phyloP scores from a whole-genome alignment of 208 protist genomes.

The Crithidia sp. region DNA sequence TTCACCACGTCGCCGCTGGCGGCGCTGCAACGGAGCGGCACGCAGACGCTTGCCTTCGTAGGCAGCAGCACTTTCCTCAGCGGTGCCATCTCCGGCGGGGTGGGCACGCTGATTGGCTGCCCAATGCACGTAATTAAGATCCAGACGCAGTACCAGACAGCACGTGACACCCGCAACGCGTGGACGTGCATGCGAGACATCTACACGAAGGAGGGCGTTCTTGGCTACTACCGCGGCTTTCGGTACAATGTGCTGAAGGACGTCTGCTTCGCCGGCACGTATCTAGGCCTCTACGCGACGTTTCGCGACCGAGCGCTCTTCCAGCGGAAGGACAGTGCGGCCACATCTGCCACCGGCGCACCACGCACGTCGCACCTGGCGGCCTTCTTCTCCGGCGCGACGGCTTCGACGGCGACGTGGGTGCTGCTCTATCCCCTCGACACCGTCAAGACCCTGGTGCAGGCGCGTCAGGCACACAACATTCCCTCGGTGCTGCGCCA shows the following conservation, averaged over 20 bases:
- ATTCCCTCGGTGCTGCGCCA: conserved; percentile 29
- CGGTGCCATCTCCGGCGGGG: conserved; percentile 78
- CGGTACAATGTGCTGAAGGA: conserved; percentile 78
- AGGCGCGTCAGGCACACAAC: conserved; percentile 55
- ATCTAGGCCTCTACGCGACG: conserved; percentile 79
- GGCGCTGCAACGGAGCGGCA: conserved; percentile 2
- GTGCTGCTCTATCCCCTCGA: conserved; percentile 80
- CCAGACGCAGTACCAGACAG: conserved; percentile 78
- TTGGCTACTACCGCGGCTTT: conserved; percentile 84
- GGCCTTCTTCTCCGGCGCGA: conserved; percentile 64
- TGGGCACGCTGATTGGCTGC: conserved; percentile 87
- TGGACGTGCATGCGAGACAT: conserved; percentile 79
- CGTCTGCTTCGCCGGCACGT: conserved; percentile 72
- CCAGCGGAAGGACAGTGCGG: neutral
- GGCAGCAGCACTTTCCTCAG: conserved; percentile 60
- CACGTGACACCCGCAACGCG: conserved; percentile 57
- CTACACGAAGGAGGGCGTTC: conserved; percentile 52
- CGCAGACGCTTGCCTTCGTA: conserved; percentile 23
- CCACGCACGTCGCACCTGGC: conserved; percentile 20
- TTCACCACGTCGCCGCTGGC: neutral
- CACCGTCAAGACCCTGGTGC: conserved; percentile 87
- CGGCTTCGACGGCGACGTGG: conserved; percentile 80
- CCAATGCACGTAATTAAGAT: conserved; percentile 92
- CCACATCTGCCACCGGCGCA: neutral
- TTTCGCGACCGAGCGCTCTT: conserved; percentile 25